These are phyloP conservation scores for Oemleria cerasiformis DNA, from an alignment of 306 rosid genomes.

Conservation along the genomic window DNA sequence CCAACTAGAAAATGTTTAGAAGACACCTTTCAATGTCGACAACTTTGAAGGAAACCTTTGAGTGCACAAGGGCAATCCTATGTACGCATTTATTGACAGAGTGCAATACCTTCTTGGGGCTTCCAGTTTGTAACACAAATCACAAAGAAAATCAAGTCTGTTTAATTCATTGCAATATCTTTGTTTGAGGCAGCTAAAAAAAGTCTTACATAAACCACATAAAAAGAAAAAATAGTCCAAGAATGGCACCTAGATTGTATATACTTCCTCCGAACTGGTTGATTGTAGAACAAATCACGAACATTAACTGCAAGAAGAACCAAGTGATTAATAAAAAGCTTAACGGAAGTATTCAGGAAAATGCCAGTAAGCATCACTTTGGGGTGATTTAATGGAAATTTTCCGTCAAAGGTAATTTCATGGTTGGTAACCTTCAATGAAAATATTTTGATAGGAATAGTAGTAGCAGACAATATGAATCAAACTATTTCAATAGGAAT, in stretches of 20 bases:
- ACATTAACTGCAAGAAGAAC: slow-evolving; percentile 55
- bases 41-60: slow-evolving; percentile 63
- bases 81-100: slow-evolving; percentile 69
- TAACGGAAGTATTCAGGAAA: slow-evolving; percentile 5
- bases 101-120: slow-evolving; percentile 85
- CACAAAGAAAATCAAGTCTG: slow-evolving; percentile 37
- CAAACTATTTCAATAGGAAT: no score
- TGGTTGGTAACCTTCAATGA: neutral
- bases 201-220: neutral
- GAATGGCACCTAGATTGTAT: slow-evolving; percentile 72
- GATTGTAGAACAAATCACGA: slow-evolving; percentile 91
- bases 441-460: neutral
- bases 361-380: neutral
- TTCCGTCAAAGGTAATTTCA: neutral
- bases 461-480: no score
- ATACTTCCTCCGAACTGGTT: slow-evolving; percentile 88
- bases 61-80: slow-evolving; percentile 60
- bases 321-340: slow-evolving; percentile 23
- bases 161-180: slow-evolving; percentile 26
- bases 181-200: slow-evolving; percentile 26
- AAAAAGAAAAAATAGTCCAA: neutral
- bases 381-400: neutral
- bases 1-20: slow-evolving; percentile 21
- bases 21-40: slow-evolving; percentile 74
- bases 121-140: slow-evolving; percentile 37